Evolutionary conservation across 1,284 basidiomycete genomes (phyloP), one percentile per base, ranked within the genome.

Genomic region (Trichosporon sp.): DNA sequence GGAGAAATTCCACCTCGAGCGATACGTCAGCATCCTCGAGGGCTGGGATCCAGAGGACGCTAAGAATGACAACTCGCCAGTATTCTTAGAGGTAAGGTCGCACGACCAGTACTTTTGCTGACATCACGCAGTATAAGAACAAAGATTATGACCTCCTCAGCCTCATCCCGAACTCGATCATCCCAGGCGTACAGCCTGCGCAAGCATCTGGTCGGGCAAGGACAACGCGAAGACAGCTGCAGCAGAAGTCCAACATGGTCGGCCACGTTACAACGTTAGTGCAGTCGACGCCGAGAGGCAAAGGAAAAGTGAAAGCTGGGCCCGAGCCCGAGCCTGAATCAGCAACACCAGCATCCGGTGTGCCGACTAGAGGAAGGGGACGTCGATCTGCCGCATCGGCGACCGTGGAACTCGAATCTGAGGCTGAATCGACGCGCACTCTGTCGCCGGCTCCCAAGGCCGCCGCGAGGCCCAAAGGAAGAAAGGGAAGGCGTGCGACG

Each of bases 1-100:
- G 65, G 91, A 95, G 77, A 83, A 86, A 63, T 95, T 93, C 78
- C 92, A 95, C 72, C 83, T 94, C 78, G 88, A 93, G 69, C 83
- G 88, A 63, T 94, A 89, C 73, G 84, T 86, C 3, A 87, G 85
- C 25, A 83, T 94, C 80, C 80, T 91, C 44, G 83, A 74, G 13
- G 77, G 83, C 5, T 95, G 87, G 77, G 85, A 93, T 76, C 91
- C 91, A 2, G 80, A 83, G 75, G 90, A 81, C 36, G 89, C 89
- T 8, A 92, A 92, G 74, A 70, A 81, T 63, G 90, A 93, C 70
- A 85, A 85, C 31, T 88, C 89, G 8, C 79, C 82, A 33, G 90
- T 90, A 5, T 93, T 90, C 73, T 83, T 85, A 67, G 82, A 89
- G 78, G 90, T 90, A 70, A 63, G 85, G 57, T 56, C 58, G 61